A percentile compares a stretch with the other conserved stretches of the same genome.
phyloP scores from a whole-genome alignment of 805 yeast genomes.

The Kodamaea lidongshanica region DNA sequence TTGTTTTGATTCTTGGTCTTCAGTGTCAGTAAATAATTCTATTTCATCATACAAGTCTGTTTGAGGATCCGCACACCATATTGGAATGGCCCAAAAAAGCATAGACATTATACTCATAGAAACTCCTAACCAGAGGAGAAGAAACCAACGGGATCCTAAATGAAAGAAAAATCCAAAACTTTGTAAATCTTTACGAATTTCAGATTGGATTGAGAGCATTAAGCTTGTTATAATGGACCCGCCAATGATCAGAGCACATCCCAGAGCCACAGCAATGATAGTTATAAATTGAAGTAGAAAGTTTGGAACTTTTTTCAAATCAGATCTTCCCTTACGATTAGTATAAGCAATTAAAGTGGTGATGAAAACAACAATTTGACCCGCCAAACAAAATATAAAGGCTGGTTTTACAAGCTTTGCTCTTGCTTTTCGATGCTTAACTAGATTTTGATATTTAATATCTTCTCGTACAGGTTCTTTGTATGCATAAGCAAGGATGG shows the following conservation, averaged over 20 bases:
- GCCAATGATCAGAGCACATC: constrained; percentile 24
- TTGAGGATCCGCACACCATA: constrained; percentile 50
- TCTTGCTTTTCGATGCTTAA: constrained; percentile 12
- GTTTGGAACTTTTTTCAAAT: constrained; percentile 27
- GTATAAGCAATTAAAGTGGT: constrained; percentile 32
- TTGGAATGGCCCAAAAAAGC: constrained; percentile 32
- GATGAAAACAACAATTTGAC: constrained; percentile 25
- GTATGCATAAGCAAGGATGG: constrained; percentile 46
- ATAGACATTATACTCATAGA: constrained; percentile 18
- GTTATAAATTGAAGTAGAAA: constrained; percentile 33
- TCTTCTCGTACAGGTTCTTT: constrained; percentile 12
- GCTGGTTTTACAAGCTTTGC: constrained; percentile 23
- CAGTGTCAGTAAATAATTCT: too few species aligned
- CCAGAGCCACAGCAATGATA: constrained; percentile 28
- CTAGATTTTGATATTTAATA: constrained; percentile 9
- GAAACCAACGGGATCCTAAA: constrained; percentile 38
- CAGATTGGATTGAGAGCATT: constrained; percentile 18
- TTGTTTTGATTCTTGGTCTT: constrained; percentile 10
- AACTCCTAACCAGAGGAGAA: constrained; percentile 34
- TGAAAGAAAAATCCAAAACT: constrained; percentile 42
- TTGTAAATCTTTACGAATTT: constrained; percentile 28
- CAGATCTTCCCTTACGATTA: constrained; percentile 25
- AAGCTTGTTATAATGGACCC: constrained; percentile 24
- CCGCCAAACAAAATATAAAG: constrained; percentile 20
- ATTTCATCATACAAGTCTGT: constrained; percentile 19